phyloP scores from a whole-genome alignment of 441 rosid species.

The Populus hybrid region DNA sequence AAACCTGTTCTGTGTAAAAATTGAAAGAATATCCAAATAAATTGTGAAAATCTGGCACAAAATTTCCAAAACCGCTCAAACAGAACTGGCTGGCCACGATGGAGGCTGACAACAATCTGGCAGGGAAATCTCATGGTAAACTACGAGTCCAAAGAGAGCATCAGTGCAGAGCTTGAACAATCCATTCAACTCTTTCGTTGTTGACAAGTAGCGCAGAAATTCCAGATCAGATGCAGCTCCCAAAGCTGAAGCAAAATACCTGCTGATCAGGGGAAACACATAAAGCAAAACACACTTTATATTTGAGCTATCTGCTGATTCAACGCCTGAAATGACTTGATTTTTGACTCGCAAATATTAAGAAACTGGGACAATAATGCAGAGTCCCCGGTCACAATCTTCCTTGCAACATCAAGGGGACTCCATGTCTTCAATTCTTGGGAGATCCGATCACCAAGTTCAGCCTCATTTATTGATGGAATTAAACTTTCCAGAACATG shows the following conservation, averaged over 20 bases:
- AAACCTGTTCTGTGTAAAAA: background rate
- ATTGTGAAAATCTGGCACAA: background rate
- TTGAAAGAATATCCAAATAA: slow-evolving; percentile 6
- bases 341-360: slow-evolving; percentile 62
- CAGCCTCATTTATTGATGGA: slow-evolving; percentile 40
- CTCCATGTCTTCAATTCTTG: slow-evolving; percentile 65
- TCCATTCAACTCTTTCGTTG: background rate
- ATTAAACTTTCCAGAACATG: slow-evolving; percentile 42
- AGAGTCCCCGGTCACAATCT: slow-evolving; percentile 47
- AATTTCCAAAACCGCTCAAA: background rate
- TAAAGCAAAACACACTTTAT: slow-evolving; percentile 23
- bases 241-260: background rate
- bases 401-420: slow-evolving; percentile 52
- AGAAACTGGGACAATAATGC: slow-evolving; percentile 45
- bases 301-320: slow-evolving; percentile 58
- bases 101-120: background rate
- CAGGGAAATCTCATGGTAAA: background rate
- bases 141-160: background rate
- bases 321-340: slow-evolving; percentile 47
- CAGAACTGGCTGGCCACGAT: background rate
- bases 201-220: background rate
- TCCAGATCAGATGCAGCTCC: background rate
- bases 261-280: background rate
- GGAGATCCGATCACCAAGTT: slow-evolving; percentile 57
- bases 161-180: background rate